Conservation (phyloP, 306 rosid species). For the Begonia fuchsioides region DNA sequence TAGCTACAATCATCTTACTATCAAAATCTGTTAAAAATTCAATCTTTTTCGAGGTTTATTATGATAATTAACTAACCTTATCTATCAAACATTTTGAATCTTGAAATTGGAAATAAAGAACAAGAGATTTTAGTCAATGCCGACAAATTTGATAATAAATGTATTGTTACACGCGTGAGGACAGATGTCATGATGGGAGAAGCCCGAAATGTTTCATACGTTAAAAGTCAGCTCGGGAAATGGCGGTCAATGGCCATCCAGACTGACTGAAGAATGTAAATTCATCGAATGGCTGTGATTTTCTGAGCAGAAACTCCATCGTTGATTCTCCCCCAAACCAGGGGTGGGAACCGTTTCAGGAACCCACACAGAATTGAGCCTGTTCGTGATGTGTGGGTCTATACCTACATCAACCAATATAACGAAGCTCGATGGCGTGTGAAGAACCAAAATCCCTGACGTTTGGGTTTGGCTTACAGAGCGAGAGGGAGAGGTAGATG, state of each 20-base stretch:
- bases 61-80: no score
- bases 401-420: neutral
- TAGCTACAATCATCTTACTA: no score
- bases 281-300: neutral
- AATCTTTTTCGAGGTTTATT: no score
- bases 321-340: neutral
- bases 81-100: no score
- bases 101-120: no score
- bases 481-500: neutral
- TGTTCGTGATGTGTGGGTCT: neutral
- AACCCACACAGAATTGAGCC: neutral
- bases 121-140: no score
- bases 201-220: no score
- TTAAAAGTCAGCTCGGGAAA: neutral
- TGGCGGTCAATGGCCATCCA: neutral
- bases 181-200: no score
- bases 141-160: no score
- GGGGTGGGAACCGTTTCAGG: neutral
- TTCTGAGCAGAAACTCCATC: neutral
- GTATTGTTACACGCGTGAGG: no score
- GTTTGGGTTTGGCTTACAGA: neutral
- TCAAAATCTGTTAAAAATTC: no score
- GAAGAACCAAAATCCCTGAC: neutral
- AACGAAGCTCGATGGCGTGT: neutral
- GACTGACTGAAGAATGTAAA: neutral